A percentile compares a stretch with the other conserved stretches of the same genome.
Conservation (phyloP, 2,329 filamentous ascomycete genomes). For the Metarhizium brunneum region DNA sequence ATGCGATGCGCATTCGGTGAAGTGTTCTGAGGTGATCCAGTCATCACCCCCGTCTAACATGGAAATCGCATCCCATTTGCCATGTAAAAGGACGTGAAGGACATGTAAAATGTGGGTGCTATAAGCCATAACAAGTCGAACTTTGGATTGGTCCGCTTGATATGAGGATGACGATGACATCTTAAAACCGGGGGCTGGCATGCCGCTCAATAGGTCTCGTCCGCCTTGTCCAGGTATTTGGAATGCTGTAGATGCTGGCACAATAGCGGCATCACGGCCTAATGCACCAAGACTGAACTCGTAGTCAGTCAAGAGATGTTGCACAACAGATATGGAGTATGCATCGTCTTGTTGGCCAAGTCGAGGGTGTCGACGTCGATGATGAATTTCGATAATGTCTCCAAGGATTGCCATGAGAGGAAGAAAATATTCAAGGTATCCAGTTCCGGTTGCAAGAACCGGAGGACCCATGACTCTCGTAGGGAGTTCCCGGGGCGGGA, state of each 20-base stretch:
- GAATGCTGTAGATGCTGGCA: not conserved
- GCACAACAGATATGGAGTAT: slow-evolving; percentile 24
- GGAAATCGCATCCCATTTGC: slow-evolving; percentile 39
- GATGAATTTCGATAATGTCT: slow-evolving; percentile 38
- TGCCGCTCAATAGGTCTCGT: slow-evolving; percentile 7
- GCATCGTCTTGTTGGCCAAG: slow-evolving; percentile 27
- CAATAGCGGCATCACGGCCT: slow-evolving; percentile 11
- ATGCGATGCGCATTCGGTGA: slow-evolving; percentile 35
- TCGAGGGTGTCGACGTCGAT: slow-evolving; percentile 31
- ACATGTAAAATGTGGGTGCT: slow-evolving; percentile 38
- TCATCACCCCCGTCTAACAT: slow-evolving; percentile 39
- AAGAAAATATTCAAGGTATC: slow-evolving; percentile 40
- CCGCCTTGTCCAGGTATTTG: slow-evolving; percentile 1
- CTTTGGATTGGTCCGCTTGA: slow-evolving; percentile 19
- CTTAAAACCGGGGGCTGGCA: slow-evolving; percentile 6
- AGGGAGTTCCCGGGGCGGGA: slow-evolving; percentile 21
- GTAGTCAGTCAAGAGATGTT: slow-evolving; percentile 26
- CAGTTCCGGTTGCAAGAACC: slow-evolving; percentile 27
- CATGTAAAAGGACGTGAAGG: slow-evolving; percentile 36
- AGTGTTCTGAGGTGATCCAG: slow-evolving; percentile 37
- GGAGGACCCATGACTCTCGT: slow-evolving; percentile 27
- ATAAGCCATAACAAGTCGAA: slow-evolving; percentile 34
- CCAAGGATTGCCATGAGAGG: slow-evolving; percentile 39
- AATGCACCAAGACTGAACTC: slow-evolving; percentile 28
- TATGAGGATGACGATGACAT: slow-evolving; percentile 7